A percentile compares a stretch with the other conserved stretches of the same genome.
Evolutionary conservation across 768 basidiomycete species (phyloP).

Genomic region (Pleurotus sapidus): DNA sequence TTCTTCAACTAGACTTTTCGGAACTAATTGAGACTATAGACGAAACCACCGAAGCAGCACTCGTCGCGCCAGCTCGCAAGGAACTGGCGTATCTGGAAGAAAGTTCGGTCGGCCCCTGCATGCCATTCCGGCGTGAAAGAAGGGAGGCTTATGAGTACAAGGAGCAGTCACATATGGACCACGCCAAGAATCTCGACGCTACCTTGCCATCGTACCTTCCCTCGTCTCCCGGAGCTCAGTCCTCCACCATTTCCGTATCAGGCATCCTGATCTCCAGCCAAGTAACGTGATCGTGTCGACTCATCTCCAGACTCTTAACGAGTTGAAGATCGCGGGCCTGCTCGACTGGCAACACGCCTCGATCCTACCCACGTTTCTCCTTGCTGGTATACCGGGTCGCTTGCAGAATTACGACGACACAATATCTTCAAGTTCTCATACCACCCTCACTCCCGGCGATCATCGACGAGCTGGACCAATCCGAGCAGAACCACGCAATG

Average conservation of each 20-base stretch:
- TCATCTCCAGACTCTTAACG: conserved; percentile 39
- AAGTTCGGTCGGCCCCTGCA: conserved; percentile 45
- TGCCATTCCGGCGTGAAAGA: conserved; percentile 38
- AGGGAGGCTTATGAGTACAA: conserved; percentile 43
- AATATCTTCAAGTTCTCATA: conserved; percentile 31
- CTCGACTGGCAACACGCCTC: conserved; percentile 57
- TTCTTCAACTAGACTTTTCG: conserved; percentile 15
- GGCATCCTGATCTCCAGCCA: conserved; percentile 49
- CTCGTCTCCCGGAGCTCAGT: conserved; percentile 38
- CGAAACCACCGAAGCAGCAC: conserved; percentile 37
- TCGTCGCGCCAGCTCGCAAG: conserved; percentile 39
- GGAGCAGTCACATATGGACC: conserved; percentile 38
- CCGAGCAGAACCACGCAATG: conserved; percentile 25
- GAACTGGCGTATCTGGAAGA: conserved; percentile 46
- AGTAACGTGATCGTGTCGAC: conserved; percentile 48
- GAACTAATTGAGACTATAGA: conserved; percentile 38
- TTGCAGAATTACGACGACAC: conserved; percentile 47
- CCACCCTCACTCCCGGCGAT: conserved; percentile 43
- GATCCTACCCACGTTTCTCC: conserved; percentile 51
- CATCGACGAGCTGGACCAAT: conserved; percentile 36
- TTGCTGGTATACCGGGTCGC: conserved; percentile 37
- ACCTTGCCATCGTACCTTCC: conserved; percentile 44
- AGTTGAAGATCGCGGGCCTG: conserved; percentile 35
- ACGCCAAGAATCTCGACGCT: conserved; percentile 47
- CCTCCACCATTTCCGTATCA: conserved; percentile 44